Evolutionary conservation across 2,329 filamentous ascomycete species (phyloP), one percentile per base, ranked within the genome.

Genomic region (Colletotrichum sp.): DNA sequence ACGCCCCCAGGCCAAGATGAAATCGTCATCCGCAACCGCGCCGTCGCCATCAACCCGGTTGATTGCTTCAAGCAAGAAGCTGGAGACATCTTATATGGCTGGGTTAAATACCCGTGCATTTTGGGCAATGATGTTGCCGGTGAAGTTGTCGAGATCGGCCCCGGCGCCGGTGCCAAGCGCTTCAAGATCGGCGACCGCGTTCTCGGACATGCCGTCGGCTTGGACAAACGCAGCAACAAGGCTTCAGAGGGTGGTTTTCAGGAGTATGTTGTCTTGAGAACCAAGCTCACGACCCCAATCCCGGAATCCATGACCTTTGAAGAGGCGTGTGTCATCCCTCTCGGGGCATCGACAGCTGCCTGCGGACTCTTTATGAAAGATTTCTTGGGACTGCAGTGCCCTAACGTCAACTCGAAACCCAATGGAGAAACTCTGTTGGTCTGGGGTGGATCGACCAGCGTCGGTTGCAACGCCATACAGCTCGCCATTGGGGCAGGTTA

Each of bases 371-470:
- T 81, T 55, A 74, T 76, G 43, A 72, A 78, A 10, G 78, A 79
- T 55, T 76, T 68, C 12, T 74, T 82, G 13, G 79, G 71, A 0
- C 67, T 82, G 9, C 75, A 79, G 10, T 71, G 48, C 55, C 81
- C 81, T 6, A 69, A 63, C 13, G 68, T 80, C 13, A 16, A 76
- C n/a, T 67, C 75, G 1, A 67, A 59, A 13, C 61, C 78, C 13
- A 75, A 69, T 6, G 74, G 76, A 39, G 79, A 82, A 71, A 76
- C 78, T 0, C 55, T 83, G 10, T 30, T 82, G 26, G 77, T 84
- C 55, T 91, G 88, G 87, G 89, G 89, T n/a, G 90, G 89, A 0
- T 85, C 87, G 4, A 86, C 86, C 0, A 84, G 83, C 18, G 87
- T 88, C 1, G 88, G 89, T 2, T 84, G 84, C 55, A 85, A 84